A percentile compares a stretch with the other conserved stretches of the same genome.
These are phyloP conservation scores for Agrocybe pediades DNA, from an alignment of 768 basidiomycete species.

Conservation along the genomic window DNA sequence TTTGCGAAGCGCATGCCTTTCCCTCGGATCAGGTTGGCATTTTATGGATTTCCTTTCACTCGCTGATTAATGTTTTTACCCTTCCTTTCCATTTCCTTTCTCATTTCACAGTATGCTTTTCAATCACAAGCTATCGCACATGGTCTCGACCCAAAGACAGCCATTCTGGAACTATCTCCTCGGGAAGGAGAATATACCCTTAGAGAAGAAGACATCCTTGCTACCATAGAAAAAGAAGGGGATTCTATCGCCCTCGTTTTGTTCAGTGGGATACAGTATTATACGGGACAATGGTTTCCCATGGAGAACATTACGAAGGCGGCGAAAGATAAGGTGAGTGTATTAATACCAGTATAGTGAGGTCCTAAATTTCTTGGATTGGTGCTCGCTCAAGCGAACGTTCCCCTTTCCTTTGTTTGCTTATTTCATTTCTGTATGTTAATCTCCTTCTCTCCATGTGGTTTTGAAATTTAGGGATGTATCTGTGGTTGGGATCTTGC, in stretches of 20 bases:
- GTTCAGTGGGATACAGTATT: constrained; percentile 95
- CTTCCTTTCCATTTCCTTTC: constrained; percentile 4
- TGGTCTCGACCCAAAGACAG: constrained; percentile 70
- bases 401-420: neutral
- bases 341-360: constrained; percentile 6
- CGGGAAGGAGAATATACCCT: constrained; percentile 83
- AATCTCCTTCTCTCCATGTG: constrained; percentile 14
- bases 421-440: constrained; percentile 11
- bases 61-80: constrained; percentile 9
- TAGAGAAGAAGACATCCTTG: constrained; percentile 87
- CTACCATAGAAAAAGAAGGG: constrained; percentile 71
- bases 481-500: constrained; percentile 97
- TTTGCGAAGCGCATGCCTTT: constrained; percentile 93
- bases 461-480: constrained; percentile 64
- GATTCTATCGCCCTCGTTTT: constrained; percentile 85
- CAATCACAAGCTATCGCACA: constrained; percentile 87
- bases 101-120: constrained; percentile 80
- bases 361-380: no score
- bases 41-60: constrained; percentile 5
- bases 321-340: constrained; percentile 75
- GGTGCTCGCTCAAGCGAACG: no score
- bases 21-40: constrained; percentile 91
- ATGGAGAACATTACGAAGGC: constrained; percentile 83
- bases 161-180: constrained; percentile 80
- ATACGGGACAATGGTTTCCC: constrained; percentile 94